phyloP scores from a whole-genome alignment of 495 filamentous ascomycete genomes.

The Aspergillus conjunctus region DNA sequence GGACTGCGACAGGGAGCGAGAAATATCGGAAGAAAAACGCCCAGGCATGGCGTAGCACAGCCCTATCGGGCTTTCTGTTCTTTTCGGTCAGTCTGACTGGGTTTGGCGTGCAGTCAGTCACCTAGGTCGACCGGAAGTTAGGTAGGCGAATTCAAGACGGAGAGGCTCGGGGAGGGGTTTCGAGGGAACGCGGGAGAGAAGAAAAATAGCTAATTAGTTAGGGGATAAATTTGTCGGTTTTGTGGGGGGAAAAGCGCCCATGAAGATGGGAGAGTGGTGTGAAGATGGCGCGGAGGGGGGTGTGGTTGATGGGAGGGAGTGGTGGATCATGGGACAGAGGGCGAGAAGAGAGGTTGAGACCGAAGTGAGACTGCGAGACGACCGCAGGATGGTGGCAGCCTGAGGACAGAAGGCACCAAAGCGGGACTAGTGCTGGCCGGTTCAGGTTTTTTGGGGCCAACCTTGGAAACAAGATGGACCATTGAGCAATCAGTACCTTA shows the following conservation, averaged over 20 bases:
- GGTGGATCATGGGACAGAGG: slow-evolving; percentile 25
- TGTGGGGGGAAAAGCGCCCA: background rate
- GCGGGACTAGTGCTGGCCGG: background rate
- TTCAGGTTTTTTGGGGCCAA: background rate
- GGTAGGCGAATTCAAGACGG: slow-evolving; percentile 11
- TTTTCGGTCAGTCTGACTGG: slow-evolving; percentile 26
- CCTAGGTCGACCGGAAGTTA: slow-evolving; percentile 21
- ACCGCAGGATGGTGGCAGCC: background rate
- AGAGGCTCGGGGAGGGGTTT: slow-evolving; percentile 13
- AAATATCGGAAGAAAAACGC: slow-evolving; percentile 46
- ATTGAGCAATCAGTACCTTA: no score
- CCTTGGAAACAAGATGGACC: no score
- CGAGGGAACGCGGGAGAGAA: slow-evolving; percentile 3
- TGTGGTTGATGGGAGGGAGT: slow-evolving; percentile 16
- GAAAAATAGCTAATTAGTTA: slow-evolving; percentile 3
- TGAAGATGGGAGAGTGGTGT: background rate
- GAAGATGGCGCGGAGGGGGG: slow-evolving; percentile 7
- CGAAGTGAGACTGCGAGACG: slow-evolving; percentile 12
- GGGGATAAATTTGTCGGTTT: slow-evolving; percentile 1
- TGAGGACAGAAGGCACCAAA: slow-evolving; percentile 5
- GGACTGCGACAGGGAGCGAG: slow-evolving; percentile 45
- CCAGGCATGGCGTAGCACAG: slow-evolving; percentile 50
- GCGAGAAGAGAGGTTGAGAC: slow-evolving; percentile 17
- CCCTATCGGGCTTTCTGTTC: slow-evolving; percentile 47
- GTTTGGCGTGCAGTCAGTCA: slow-evolving; percentile 24